Base-by-base conservation (phyloP, 768 basidiomycete species). In the Mycena crocata region DNA sequence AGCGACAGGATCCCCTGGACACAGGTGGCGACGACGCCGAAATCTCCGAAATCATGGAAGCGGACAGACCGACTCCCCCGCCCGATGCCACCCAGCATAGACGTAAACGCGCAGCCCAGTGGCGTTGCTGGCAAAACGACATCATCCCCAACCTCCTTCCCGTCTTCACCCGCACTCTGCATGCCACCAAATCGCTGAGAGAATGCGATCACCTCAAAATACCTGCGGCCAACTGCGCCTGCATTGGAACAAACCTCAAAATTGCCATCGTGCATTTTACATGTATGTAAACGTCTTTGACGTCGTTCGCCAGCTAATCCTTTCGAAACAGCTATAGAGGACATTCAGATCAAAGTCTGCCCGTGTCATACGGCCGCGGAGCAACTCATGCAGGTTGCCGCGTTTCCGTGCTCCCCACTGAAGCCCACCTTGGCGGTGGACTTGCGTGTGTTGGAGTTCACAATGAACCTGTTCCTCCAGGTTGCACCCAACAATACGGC, bases 391-490 rank as follows among this genome's bases (percentile, higher is more conserved):
- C 15, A 32, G 13, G n/a, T 24, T 5, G 56, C 32, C 44, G 57
- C 57, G 1, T 57, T 57, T 17, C n/a, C 17, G 44, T 57, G 57
- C 44, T 21, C 44, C 1, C 57, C 57, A 1, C 2, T 57, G 13
- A 0, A 1, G 0, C 57, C 44, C 1, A 46, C 44, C 2, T 14
- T 46, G 1, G 44, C 44, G 3, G 57, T 57, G 0, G 57, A 57
- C n/a, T 8, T 57, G 3, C 57, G 44, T 8, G 56, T 57, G 14
- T 24, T 57, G 44, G 56, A 57, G 44, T 57, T 57, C 15, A 15
- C 44, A 10, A 32, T 7, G 44, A 57, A 46, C 35, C 15, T 57
- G 1, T 57, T 57, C 19, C 13, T 57, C 5, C 56, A 57, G 15
- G 35, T 57, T 13, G 21, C 44, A 17, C 57, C 57, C 23, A 57